phyloP scores from a whole-genome alignment of 495 filamentous ascomycete genomes.

The Xylaria flabelliformis region DNA sequence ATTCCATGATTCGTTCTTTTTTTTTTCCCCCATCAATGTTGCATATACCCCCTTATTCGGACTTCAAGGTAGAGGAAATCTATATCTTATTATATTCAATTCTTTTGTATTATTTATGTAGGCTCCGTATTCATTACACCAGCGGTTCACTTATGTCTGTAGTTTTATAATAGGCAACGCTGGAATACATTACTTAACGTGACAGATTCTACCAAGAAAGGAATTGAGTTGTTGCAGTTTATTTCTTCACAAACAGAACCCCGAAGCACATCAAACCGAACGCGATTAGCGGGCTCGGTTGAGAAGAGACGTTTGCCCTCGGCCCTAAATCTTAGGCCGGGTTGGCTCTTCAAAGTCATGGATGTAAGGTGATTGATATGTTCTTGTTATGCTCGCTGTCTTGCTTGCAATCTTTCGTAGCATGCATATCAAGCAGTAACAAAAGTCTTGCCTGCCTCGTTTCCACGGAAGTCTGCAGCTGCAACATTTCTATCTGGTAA shows the following conservation, averaged over 20 bases:
- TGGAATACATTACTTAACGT: background rate
- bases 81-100: conserved; percentile 18
- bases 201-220: background rate
- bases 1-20: conserved; percentile 17
- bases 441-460: background rate
- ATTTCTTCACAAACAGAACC: background rate
- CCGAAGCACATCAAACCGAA: background rate
- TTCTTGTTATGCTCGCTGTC: background rate
- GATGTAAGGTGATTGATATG: background rate
- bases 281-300: background rate
- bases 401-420: background rate
- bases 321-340: background rate
- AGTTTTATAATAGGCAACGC: background rate
- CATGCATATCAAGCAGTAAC: too few species aligned
- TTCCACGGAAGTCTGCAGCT: background rate
- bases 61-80: conserved; percentile 20
- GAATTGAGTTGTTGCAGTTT: background rate
- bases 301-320: background rate
- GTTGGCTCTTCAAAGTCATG: background rate
- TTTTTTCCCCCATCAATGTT: conserved; percentile 20
- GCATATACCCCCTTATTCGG: conserved; percentile 29
- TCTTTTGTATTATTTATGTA: conserved; percentile 1
- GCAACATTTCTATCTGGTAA: background rate
- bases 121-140: background rate
- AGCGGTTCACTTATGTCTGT: background rate